Evolutionary conservation across 805 yeast species (phyloP).

Genomic region (Wickerhamomyces chambardii): DNA sequence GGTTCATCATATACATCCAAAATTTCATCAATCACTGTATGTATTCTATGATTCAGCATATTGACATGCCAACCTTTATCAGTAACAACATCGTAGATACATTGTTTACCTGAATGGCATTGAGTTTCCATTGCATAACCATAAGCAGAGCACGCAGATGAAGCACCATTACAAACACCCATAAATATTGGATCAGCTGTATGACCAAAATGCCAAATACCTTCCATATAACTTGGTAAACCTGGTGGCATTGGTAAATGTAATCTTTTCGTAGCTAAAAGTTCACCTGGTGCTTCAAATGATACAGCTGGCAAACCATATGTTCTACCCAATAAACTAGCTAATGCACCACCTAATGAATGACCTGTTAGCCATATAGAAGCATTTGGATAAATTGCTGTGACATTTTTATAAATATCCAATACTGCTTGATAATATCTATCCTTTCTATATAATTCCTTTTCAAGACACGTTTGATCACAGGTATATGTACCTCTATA

Average conservation of each 20-base stretch:
- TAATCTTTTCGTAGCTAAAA: slow-evolving; percentile 70
- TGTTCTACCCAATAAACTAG: slow-evolving; percentile 77
- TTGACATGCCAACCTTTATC: slow-evolving; percentile 92
- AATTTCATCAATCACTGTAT: slow-evolving; percentile 80
- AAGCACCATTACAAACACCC: slow-evolving; percentile 96
- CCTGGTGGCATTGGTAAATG: slow-evolving; percentile 95
- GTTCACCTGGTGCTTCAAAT: slow-evolving; percentile 91
- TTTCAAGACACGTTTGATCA: slow-evolving; percentile 78
- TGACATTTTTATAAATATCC: slow-evolving; percentile 69
- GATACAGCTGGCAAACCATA: slow-evolving; percentile 86
- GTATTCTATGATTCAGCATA: slow-evolving; percentile 81
- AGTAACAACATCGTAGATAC: slow-evolving; percentile 82
- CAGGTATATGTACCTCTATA: slow-evolving; percentile 79
- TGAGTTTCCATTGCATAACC: slow-evolving; percentile 97
- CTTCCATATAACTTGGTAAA: slow-evolving; percentile 63
- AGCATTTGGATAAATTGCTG: slow-evolving; percentile 54
- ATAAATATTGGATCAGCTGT: slow-evolving; percentile 95
- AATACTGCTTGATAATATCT: slow-evolving; percentile 75
- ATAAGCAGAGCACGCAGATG: slow-evolving; percentile 79
- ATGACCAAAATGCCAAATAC: slow-evolving; percentile 93
- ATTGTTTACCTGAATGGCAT: slow-evolving; percentile 85
- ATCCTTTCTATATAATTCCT: slow-evolving; percentile 64
- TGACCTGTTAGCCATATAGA: slow-evolving; percentile 92
- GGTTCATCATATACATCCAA: slow-evolving; percentile 65
- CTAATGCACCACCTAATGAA: slow-evolving; percentile 86